These are phyloP conservation scores for Ricinus communis DNA, from an alignment of 345 rosid species.

Conservation along the genomic window DNA sequence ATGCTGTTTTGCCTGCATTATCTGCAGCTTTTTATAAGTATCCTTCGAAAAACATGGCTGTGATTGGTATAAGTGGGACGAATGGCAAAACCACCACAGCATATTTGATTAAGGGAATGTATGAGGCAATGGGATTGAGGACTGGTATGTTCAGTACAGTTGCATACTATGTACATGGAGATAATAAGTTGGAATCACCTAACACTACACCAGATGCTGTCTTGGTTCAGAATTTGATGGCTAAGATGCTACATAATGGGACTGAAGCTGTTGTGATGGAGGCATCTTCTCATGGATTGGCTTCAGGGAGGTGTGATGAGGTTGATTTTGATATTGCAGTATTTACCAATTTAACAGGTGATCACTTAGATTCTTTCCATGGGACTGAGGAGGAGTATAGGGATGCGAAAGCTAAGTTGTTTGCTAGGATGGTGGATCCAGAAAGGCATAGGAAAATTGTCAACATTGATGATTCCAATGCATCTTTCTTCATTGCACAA, in stretches of 20 bases:
- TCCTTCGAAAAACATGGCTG: slow-evolving; percentile 79
- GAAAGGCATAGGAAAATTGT: slow-evolving; percentile 90
- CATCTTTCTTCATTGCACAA: slow-evolving; percentile 61
- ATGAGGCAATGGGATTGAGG: slow-evolving; percentile 90
- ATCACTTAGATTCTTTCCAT: slow-evolving; percentile 52
- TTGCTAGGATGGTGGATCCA: slow-evolving; percentile 84
- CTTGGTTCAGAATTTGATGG: slow-evolving; percentile 87
- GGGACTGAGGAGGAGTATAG: slow-evolving; percentile 79
- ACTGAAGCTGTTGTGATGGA: slow-evolving; percentile 90
- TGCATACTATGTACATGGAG: slow-evolving; percentile 70
- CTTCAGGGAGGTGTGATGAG: slow-evolving; percentile 68
- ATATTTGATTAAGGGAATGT: slow-evolving; percentile 76
- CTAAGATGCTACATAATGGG: slow-evolving; percentile 91
- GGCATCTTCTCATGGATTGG: slow-evolving; percentile 71
- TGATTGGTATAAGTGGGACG: slow-evolving; percentile 78
- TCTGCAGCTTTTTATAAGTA: slow-evolving; percentile 75
- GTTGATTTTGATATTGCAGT: slow-evolving; percentile 90
- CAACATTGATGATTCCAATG: slow-evolving; percentile 82
- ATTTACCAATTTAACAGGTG: slow-evolving; percentile 66
- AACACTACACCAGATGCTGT: slow-evolving; percentile 66
- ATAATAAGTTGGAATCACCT: slow-evolving; percentile 61
- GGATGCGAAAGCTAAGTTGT: slow-evolving; percentile 79
- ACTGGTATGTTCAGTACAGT: slow-evolving; percentile 84
- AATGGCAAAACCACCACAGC: slow-evolving; percentile 76
- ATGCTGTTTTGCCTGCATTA: slow-evolving; percentile 68